Conservation (phyloP, 2,329 filamentous ascomycete genomes). For the Orbilia blumenaviensis region DNA sequence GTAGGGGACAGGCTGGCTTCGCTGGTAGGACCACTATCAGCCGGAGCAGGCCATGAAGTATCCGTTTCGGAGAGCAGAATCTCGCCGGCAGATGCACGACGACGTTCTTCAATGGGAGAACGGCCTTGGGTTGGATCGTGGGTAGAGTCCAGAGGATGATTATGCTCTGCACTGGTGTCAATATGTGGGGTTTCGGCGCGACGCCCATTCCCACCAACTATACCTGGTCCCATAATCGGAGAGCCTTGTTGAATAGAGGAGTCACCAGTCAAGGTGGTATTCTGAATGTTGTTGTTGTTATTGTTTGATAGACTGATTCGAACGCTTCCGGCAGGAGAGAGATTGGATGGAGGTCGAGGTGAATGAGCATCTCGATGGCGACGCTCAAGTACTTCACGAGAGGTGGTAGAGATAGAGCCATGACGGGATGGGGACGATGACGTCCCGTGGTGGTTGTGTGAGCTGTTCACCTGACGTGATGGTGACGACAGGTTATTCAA, state of each 20-base stretch:
- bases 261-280: constrained; percentile 8
- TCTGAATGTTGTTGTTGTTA: not conserved
- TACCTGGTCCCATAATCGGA: constrained; percentile 3
- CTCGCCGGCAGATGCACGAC: constrained; percentile 45
- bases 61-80: constrained; percentile 52
- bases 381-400: constrained; percentile 52
- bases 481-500: constrained; percentile 25
- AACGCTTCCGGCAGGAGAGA: constrained; percentile 38
- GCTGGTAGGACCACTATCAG: constrained; percentile 15
- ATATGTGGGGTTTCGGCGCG: constrained; percentile 20
- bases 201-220: not conserved
- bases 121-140: constrained; percentile 51
- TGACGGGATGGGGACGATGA: constrained; percentile 50
- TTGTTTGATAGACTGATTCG: constrained; percentile 25
- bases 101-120: constrained; percentile 44
- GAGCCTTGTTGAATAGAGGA: constrained; percentile 7
- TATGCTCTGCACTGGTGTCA: constrained; percentile 48
- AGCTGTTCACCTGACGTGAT: constrained; percentile 47
- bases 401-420: constrained; percentile 47
- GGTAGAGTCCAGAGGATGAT: constrained; percentile 39
- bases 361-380: constrained; percentile 49
- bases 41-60: constrained; percentile 35
- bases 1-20: constrained; percentile 41
- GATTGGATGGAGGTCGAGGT: constrained; percentile 27
- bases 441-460: constrained; percentile 13